A percentile compares a stretch with the other conserved stretches of the same genome.
phyloP scores from a whole-genome alignment of 371 early-diverging fungal species.

The Saksenaea oblongispora region DNA sequence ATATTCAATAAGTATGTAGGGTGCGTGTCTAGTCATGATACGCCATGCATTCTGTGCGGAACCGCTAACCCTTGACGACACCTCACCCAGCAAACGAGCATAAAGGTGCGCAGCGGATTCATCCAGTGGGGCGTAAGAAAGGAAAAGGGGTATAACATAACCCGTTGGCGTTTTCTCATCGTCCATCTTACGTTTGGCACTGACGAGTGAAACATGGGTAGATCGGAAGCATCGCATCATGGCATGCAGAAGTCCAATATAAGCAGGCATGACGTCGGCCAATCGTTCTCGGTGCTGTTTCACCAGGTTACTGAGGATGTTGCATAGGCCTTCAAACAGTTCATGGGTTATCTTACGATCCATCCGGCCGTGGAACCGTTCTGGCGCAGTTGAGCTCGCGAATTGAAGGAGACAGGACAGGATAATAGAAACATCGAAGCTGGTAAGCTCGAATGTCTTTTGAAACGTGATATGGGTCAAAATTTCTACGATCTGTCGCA shows the following conservation, averaged over 20 bases:
- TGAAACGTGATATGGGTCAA: slow-evolving; percentile 40
- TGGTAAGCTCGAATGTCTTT: slow-evolving; percentile 19
- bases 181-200: slow-evolving; percentile 17
- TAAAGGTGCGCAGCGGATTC: slow-evolving; percentile 6
- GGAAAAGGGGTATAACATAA: slow-evolving; percentile 11
- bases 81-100: background rate
- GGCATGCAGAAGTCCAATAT: slow-evolving; percentile 49
- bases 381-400: slow-evolving; percentile 27
- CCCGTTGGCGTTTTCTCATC: slow-evolving; percentile 1
- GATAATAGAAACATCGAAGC: slow-evolving; percentile 31
- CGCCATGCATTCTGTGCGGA: slow-evolving; percentile 10
- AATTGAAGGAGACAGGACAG: slow-evolving; percentile 37
- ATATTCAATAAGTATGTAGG: slow-evolving; percentile 66
- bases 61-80: slow-evolving; percentile 10
- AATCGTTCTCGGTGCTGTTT: slow-evolving; percentile 50
- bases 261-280: slow-evolving; percentile 48
- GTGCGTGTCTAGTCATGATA: slow-evolving; percentile 71
- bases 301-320: slow-evolving; percentile 43
- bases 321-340: slow-evolving; percentile 46
- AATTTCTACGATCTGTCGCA: slow-evolving; percentile 36
- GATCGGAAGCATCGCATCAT: slow-evolving; percentile 62
- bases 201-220: slow-evolving; percentile 51
- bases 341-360: slow-evolving; percentile 21
- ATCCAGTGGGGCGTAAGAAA: slow-evolving; percentile 12
- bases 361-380: slow-evolving; percentile 22